A percentile compares a stretch with the other conserved stretches of the same genome.
These are phyloP conservation scores for Vanrija sp. DNA, from an alignment of 1,284 basidiomycete species.

Conservation along the genomic window DNA sequence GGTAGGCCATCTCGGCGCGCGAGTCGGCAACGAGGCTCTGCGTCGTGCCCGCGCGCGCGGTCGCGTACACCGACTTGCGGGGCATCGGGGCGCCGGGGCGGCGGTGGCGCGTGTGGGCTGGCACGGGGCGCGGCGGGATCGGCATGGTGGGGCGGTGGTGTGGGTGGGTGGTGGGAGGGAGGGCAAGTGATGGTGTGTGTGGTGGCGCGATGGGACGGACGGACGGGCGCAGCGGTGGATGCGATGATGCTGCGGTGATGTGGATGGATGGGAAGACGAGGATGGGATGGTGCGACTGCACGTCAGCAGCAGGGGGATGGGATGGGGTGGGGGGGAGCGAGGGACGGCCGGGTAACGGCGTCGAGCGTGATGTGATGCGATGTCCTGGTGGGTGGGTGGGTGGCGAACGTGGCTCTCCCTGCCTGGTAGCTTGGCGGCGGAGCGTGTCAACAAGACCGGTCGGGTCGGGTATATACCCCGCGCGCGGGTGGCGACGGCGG, in stretches of 20 bases:
- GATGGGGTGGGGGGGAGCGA: not conserved
- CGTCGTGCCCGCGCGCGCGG: not conserved
- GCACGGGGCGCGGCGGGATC: conserved; percentile 37
- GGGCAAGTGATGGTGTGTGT: no score
- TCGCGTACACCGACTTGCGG: conserved; percentile 8
- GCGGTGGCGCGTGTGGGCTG: conserved; percentile 13
- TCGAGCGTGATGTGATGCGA: no score
- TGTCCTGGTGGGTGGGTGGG: not conserved
- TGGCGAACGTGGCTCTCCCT: no score
- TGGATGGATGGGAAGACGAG: no score
- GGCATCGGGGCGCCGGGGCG: conserved; percentile 19
- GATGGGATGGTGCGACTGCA: no score
- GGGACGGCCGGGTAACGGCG: not conserved
- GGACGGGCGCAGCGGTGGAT: no score
- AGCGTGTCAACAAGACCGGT: no score
- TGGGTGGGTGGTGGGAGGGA: not conserved
- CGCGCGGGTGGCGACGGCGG: no score
- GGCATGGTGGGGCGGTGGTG: conserved; percentile 20
- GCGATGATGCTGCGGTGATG: no score
- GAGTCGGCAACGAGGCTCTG: conserved; percentile 27
- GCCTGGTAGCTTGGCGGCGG: no score
- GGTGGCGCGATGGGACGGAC: not conserved
- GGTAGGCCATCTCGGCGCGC: conserved; percentile 34
- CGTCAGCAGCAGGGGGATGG: not conserved
- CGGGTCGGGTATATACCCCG: no score